Percentiles rank a stretch among this genome's conserved stretches.
Conservation (phyloP, 768 basidiomycete genomes). For the Nevesoporus exiguus region DNA sequence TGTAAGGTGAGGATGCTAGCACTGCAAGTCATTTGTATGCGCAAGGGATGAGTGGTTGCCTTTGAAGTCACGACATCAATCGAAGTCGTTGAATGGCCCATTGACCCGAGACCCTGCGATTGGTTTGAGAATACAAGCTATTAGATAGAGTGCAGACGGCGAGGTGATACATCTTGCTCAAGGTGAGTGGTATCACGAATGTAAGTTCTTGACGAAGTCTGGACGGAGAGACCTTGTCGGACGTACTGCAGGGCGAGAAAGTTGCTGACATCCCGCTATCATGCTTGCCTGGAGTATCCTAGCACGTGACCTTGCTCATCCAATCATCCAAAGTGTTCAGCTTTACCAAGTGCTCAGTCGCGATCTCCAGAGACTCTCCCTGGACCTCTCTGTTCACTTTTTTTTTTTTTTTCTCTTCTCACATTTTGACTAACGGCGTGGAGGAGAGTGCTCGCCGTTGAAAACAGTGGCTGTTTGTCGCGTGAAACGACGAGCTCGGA, state of each 20-base stretch:
- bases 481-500: background rate
- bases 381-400: background rate
- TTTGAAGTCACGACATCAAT: background rate
- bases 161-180: too few species aligned
- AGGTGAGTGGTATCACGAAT: too few species aligned
- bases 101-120: too few species aligned
- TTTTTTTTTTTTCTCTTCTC: background rate
- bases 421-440: background rate
- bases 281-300: too few species aligned
- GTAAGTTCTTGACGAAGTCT: background rate
- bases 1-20: too few species aligned
- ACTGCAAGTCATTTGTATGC: background rate
- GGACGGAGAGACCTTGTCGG: too few species aligned
- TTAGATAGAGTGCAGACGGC: too few species aligned
- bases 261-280: too few species aligned
- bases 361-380: background rate
- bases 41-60: background rate
- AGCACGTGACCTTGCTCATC: slow-evolving; percentile 1
- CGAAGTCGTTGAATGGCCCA: too few species aligned
- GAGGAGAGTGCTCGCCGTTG: background rate
- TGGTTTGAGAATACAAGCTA: too few species aligned
- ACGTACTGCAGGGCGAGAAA: too few species aligned
- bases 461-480: background rate
- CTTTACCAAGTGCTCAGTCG: background rate
- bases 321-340: slow-evolving; percentile 1